Conservation (phyloP, 2,329 filamentous ascomycete genomes). For the Dactylella cylindrospora region DNA sequence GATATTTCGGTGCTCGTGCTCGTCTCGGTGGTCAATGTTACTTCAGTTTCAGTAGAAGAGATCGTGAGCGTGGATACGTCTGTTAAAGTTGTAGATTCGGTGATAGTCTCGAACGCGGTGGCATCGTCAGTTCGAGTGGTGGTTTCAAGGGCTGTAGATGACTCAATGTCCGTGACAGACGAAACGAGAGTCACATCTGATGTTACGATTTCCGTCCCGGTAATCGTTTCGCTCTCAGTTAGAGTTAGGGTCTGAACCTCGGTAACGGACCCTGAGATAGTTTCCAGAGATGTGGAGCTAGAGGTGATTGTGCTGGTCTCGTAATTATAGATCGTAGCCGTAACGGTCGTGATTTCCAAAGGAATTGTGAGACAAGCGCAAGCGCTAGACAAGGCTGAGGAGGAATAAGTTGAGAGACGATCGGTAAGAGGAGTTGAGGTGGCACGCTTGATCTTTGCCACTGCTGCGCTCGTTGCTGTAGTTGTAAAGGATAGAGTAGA, state of each 20-base stretch:
- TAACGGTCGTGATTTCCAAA: background rate
- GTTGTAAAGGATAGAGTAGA: slow-evolving; percentile 1
- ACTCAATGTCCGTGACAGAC: background rate
- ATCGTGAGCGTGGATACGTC: background rate
- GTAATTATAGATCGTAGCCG: slow-evolving; percentile 5
- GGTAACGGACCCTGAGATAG: background rate
- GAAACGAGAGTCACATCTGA: background rate
- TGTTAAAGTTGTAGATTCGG: slow-evolving; percentile 1
- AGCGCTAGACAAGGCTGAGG: slow-evolving; percentile 10
- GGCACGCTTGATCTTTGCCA: background rate
- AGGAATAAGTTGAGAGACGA: background rate
- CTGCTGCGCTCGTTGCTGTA: background rate
- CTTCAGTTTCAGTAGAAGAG: slow-evolving; percentile 1
- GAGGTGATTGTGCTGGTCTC: background rate
- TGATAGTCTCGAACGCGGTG: background rate
- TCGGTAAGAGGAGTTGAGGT: background rate
- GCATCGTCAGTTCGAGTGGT: background rate
- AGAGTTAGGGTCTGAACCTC: background rate
- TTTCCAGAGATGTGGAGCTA: background rate
- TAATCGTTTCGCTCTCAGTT: background rate
- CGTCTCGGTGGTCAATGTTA: slow-evolving; percentile 1
- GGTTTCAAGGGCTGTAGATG: background rate
- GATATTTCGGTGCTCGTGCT: slow-evolving; percentile 2
- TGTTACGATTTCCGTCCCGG: background rate
- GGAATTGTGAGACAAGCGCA: slow-evolving; percentile 22